These are phyloP conservation scores for Oryza nivara DNA, from an alignment of 176 grass and related monocot species.

Conservation along the genomic window DNA sequence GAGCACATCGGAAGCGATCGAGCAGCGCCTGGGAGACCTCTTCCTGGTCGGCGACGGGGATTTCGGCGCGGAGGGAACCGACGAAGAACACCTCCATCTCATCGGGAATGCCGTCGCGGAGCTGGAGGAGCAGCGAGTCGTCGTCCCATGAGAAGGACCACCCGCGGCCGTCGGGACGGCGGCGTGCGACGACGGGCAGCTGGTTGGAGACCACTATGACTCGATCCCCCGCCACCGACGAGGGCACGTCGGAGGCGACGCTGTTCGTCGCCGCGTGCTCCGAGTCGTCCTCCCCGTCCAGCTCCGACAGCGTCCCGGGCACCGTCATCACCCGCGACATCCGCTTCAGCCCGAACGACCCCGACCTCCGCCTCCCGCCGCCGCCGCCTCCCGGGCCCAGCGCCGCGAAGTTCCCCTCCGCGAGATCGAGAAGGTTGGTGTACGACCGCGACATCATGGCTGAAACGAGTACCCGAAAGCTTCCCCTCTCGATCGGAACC, in stretches of 20 bases:
- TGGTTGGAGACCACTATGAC: constrained; percentile 86
- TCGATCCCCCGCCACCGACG: constrained; percentile 71
- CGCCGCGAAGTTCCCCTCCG: constrained; percentile 83
- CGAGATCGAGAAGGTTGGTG: constrained; percentile 91
- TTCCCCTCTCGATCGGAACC: constrained; percentile 23
- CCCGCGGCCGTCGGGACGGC: constrained; percentile 78
- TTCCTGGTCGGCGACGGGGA: constrained; percentile 75
- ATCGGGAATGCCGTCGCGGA: constrained; percentile 84
- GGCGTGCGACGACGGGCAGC: constrained; percentile 66
- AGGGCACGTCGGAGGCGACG: constrained; percentile 79
- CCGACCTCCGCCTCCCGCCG: constrained; percentile 43
- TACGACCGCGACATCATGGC: constrained; percentile 97
- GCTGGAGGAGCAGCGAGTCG: constrained; percentile 88
- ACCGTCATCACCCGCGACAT: constrained; percentile 97
- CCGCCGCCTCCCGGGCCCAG: constrained; percentile 55
- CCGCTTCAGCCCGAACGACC: constrained; percentile 63
- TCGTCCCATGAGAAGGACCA: constrained; percentile 96
- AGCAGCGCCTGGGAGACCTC: constrained; percentile 86
- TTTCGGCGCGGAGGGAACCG: constrained; percentile 74
- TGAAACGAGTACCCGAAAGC: constrained; percentile 43
- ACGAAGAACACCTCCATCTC: constrained; percentile 98
- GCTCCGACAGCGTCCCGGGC: constrained; percentile 77
- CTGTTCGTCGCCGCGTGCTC: constrained; percentile 63
- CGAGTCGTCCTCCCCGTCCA: constrained; percentile 80
- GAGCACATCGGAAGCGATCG: constrained; percentile 79